These are phyloP conservation scores for Alternaria gaisen DNA, from an alignment of 2,329 filamentous ascomycete genomes.

Conservation along the genomic window DNA sequence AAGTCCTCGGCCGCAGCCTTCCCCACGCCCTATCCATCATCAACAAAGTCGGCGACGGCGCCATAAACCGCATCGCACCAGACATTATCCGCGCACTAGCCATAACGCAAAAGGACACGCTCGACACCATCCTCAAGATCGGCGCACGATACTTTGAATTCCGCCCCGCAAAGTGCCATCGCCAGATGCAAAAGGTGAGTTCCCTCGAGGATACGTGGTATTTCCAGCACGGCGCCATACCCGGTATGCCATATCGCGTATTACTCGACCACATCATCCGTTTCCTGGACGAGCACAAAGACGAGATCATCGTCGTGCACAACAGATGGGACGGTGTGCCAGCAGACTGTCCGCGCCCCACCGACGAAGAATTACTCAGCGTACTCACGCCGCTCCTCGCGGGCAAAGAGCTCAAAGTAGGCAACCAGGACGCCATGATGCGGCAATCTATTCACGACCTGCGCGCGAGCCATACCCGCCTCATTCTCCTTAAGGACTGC, in stretches of 20 bases:
- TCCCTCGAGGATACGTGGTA: conserved; percentile 58
- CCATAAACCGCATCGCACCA: conserved; percentile 43
- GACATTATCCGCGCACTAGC: conserved; percentile 60
- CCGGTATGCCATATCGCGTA: conserved; percentile 58
- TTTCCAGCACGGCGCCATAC: conserved; percentile 62
- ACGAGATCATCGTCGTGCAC: conserved; percentile 61
- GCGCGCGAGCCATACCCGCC: conserved; percentile 33
- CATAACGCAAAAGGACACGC: conserved; percentile 61
- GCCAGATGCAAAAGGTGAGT: conserved; percentile 48
- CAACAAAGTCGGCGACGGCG: conserved; percentile 40
- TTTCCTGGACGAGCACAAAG: conserved; percentile 54
- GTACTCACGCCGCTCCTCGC: conserved; percentile 48
- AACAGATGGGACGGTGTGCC: conserved; percentile 62
- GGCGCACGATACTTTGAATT: conserved; percentile 64
- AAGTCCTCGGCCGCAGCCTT: conserved; percentile 39
- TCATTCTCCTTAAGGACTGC: conserved; percentile 37
- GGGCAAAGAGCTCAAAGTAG: conserved; percentile 29
- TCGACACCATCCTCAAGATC: conserved; percentile 56
- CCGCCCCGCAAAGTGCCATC: conserved; percentile 59
- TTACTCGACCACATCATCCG: conserved; percentile 54
- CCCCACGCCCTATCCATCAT: conserved; percentile 36
- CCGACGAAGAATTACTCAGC: conserved; percentile 52
- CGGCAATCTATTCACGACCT: conserved; percentile 35
- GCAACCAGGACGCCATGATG: conserved; percentile 41
- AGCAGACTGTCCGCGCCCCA: conserved; percentile 56